A percentile compares a stretch with the other conserved stretches of the same genome.
phyloP scores from a whole-genome alignment of 179 eudicot species.

The Sideroxylon spinosum region DNA sequence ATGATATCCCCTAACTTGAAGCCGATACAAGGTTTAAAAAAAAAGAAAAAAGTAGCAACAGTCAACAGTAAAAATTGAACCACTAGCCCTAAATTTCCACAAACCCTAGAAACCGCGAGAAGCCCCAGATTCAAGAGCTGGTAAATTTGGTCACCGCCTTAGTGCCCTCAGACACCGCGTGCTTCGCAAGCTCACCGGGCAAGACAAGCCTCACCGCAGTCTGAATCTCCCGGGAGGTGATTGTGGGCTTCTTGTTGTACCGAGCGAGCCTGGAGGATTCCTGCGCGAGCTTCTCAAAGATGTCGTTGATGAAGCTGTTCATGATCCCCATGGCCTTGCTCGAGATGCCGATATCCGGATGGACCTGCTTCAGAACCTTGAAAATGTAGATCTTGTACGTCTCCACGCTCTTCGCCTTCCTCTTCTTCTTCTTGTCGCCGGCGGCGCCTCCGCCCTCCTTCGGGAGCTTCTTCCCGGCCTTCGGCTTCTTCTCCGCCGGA shows the following conservation, averaged over 20 bases:
- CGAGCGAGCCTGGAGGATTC: constrained; percentile 46
- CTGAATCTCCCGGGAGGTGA: constrained; percentile 56
- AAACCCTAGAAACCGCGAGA: neutral
- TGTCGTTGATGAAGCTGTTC: constrained; percentile 55
- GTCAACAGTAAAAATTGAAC: neutral
- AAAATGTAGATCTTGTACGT: constrained; percentile 80
- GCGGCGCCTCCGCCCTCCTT: constrained; percentile 46
- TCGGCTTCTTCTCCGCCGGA: constrained; percentile 61
- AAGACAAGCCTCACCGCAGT: constrained; percentile 52
- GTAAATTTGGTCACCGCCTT: constrained; percentile 63
- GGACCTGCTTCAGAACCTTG: constrained; percentile 56
- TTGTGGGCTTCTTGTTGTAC: constrained; percentile 61
- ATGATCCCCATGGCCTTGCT: constrained; percentile 57
- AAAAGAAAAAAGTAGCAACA: neutral
- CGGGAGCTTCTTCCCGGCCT: constrained; percentile 59
- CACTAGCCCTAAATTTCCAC: neutral
- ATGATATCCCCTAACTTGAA: neutral
- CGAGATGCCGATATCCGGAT: constrained; percentile 49
- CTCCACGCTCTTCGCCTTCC: constrained; percentile 47
- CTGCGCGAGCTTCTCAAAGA: constrained; percentile 57
- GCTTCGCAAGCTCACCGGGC: constrained; percentile 53
- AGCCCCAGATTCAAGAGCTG: constrained; percentile 30
- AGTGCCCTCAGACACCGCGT: constrained; percentile 54
- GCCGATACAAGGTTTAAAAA: neutral
- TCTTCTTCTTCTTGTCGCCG: constrained; percentile 63